Base-by-base conservation (phyloP, 2,329 filamentous ascomycete genomes). In the Scorias spongiosa region DNA sequence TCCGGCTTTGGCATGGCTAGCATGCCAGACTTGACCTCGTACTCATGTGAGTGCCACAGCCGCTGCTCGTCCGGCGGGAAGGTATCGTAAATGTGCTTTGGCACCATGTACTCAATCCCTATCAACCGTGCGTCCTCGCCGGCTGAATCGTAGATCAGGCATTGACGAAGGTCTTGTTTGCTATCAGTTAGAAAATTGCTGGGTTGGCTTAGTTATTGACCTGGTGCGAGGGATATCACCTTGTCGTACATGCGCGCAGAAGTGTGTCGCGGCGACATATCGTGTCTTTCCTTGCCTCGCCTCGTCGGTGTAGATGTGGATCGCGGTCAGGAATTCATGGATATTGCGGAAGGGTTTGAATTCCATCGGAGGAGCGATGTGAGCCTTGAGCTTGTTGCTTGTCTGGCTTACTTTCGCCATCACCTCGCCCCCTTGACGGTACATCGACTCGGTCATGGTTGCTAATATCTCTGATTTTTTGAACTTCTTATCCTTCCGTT, bases 31-130 rank as follows among this genome's bases (percentile, higher is more conserved):
- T 45, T 45, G 17, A 52, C 49, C 30, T 52, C 50, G 42, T 42
- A 52, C 38, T 51, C 49, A 36, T 52, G 50, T 32, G 47, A 49
- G 38, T 52, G 50, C 50, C 50, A 52, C 6, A 52, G 47, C 44
- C 48, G 46, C 42, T 48, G 43, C 39, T 51, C 49, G 17, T 45
- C 48, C 12, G 39, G 18, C 11, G 42, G 20, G 39, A 52, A 48
- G 8, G 40, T 42, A n/a, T 48, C 43, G 42, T 49, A 52, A 11
- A 49, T 39, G n/a, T 40, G 14, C 39, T 42, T 44, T 12, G 44
- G 44, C 8, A 52, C 49, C 49, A 52, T 52, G 42, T 52, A 52
- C 32, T 51, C 50, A 26, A 52, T 43, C 10, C 49, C 50, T 32
- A 51, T 49, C 17, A 52, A 42, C 10, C 42, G 37, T 20, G 50